These are phyloP conservation scores for Pseudonitzschia delicatissima DNA, from an alignment of 108 stramenopile species.

Conservation along the genomic window DNA sequence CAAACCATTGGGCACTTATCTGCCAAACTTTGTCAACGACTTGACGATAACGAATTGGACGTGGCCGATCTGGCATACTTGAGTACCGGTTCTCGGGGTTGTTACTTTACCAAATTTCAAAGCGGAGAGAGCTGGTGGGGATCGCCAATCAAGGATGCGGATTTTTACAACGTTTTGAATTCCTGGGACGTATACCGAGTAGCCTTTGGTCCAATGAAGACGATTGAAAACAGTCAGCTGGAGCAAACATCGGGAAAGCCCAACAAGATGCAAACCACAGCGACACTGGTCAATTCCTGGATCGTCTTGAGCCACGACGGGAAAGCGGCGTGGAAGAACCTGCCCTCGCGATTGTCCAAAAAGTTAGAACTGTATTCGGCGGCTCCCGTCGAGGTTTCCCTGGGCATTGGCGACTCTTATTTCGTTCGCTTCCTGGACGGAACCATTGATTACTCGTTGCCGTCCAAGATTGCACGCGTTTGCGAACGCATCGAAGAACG, in stretches of 20 bases:
- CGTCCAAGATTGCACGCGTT: slow-evolving; percentile 48
- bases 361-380: slow-evolving; percentile 42
- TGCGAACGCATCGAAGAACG: slow-evolving; percentile 50
- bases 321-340: slow-evolving; percentile 67
- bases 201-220: slow-evolving; percentile 53
- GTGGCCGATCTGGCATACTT: slow-evolving; percentile 43
- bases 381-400: slow-evolving; percentile 67
- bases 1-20: slow-evolving; percentile 38
- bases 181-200: slow-evolving; percentile 70
- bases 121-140: slow-evolving; percentile 79
- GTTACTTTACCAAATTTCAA: slow-evolving; percentile 69
- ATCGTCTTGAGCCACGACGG: slow-evolving; percentile 70
- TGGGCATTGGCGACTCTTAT: slow-evolving; percentile 69
- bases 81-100: slow-evolving; percentile 59
- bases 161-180: slow-evolving; percentile 50
- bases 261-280: not conserved
- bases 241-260: not conserved
- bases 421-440: slow-evolving; percentile 79
- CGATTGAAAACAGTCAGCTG: slow-evolving; percentile 1
- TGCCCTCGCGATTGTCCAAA: slow-evolving; percentile 61
- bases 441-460: slow-evolving; percentile 67
- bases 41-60: slow-evolving; percentile 22
- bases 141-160: slow-evolving; percentile 34
- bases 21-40: slow-evolving; percentile 33
- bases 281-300: slow-evolving; percentile 42